Evolutionary conservation across 1,139 yeast genomes (phyloP).

Genomic region (Blastobotrys arbuscula): DNA sequence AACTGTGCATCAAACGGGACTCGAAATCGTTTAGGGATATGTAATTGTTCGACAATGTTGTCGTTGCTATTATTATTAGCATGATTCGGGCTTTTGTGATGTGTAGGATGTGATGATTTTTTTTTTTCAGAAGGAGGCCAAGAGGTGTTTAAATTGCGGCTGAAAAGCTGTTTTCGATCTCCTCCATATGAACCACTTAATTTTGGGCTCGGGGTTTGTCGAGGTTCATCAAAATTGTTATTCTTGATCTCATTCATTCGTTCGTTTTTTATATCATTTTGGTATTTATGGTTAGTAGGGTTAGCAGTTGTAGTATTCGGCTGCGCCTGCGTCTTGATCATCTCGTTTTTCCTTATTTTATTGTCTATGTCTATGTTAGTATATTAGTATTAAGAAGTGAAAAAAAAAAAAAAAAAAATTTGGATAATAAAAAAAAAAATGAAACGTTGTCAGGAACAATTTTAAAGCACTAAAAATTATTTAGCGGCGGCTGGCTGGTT

Average conservation of each 20-base stretch:
- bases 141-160: slow-evolving; percentile 1
- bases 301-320: no score
- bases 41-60: background rate
- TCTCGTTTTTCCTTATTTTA: background rate
- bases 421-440: background rate
- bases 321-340: no score
- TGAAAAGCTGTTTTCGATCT: slow-evolving; percentile 15
- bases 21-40: slow-evolving; percentile 29
- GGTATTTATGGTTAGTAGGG: no score
- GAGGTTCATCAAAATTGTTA: background rate
- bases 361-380: background rate
- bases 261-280: no score
- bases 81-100: background rate
- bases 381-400: background rate
- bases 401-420: no score
- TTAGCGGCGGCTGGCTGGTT: no score
- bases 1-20: slow-evolving; percentile 37
- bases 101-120: no score
- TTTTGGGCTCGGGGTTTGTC: slow-evolving; percentile 10
- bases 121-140: no score
- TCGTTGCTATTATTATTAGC: background rate
- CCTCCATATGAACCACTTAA: slow-evolving; percentile 17
- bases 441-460: background rate
- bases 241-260: background rate
- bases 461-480: background rate